Evolutionary conservation across 208 protist species (phyloP).

Genomic region (Blechomonas ayalai): DNA sequence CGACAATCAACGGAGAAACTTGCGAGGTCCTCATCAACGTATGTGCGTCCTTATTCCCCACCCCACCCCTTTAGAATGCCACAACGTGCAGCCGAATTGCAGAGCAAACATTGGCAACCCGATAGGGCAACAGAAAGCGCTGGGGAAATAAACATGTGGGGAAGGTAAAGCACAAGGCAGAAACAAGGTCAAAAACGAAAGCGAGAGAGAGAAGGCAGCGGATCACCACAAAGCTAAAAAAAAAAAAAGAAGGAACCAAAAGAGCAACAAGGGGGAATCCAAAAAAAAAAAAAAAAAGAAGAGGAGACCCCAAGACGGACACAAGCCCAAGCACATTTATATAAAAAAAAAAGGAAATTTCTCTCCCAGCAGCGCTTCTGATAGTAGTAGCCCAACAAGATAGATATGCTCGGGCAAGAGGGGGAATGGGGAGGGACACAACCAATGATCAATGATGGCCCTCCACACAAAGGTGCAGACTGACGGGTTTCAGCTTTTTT

Average conservation of each 20-base stretch:
- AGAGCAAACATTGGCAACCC: not conserved
- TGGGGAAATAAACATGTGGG: slow-evolving; percentile 1
- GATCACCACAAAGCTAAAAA: slow-evolving; percentile 4
- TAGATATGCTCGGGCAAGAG: no score
- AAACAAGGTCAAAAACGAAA: slow-evolving; percentile 12
- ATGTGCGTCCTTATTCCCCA: no score
- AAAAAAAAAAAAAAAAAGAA: slow-evolving; percentile 13
- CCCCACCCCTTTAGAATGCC: no score
- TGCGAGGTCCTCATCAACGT: no score
- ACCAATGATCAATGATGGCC: no score
- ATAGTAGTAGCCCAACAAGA: no score
- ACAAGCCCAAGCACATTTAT: not conserved
- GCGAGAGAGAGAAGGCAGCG: slow-evolving; percentile 2
- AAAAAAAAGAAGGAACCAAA: slow-evolving; percentile 3
- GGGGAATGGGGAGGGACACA: no score
- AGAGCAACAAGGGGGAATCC: not conserved
- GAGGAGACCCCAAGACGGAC: not conserved
- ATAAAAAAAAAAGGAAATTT: slow-evolving; percentile 2
- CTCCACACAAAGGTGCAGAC: no score
- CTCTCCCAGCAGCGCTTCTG: not conserved
- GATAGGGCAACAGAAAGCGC: no score
- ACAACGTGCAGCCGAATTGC: no score
- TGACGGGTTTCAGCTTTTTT: no score
- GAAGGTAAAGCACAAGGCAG: slow-evolving; percentile 6
- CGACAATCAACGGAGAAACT: slow-evolving; percentile 3